Conservation (phyloP, 1,284 basidiomycete species). For the Coniophora puteana region DNA sequence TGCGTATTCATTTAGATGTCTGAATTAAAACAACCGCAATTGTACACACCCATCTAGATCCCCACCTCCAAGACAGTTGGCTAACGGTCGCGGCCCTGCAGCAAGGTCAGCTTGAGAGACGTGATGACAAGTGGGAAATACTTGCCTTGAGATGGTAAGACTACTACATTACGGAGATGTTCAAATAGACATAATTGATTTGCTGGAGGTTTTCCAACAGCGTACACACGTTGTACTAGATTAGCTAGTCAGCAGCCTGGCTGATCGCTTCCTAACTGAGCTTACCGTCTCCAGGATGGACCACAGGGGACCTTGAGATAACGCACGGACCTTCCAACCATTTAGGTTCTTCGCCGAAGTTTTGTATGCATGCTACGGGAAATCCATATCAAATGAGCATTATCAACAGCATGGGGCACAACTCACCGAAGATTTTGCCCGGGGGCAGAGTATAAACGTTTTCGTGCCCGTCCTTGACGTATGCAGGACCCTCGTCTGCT, state of each 20-base stretch:
- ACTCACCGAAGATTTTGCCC: conserved; percentile 60
- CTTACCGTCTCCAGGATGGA: conserved; percentile 70
- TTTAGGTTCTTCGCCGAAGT: conserved; percentile 38
- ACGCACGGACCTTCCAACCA: conserved; percentile 55
- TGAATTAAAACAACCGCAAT: conserved; percentile 14
- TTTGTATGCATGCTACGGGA: conserved; percentile 51
- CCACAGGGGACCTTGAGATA: conserved; percentile 65
- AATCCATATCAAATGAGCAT: conserved; percentile 27
- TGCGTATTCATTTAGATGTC: conserved; percentile 18
- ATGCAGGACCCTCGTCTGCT: conserved; percentile 72
- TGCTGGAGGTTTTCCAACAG: conserved; percentile 66
- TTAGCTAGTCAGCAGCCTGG: conserved; percentile 6
- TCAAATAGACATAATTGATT: conserved; percentile 55
- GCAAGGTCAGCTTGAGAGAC: background rate
- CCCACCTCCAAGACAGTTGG: conserved; percentile 68
- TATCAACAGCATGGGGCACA: background rate
- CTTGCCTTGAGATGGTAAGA: conserved; percentile 64
- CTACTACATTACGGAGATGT: conserved; percentile 67
- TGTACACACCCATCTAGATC: conserved; percentile 66
- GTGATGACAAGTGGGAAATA: conserved; percentile 1
- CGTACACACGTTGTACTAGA: conserved; percentile 64
- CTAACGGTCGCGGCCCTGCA: conserved; percentile 57
- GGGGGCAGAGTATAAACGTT: conserved; percentile 51
- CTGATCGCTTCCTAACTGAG: background rate
- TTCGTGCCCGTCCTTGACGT: conserved; percentile 41